Evolutionary conservation across 768 basidiomycete species (phyloP).

Genomic region (Boletellus sp.): DNA sequence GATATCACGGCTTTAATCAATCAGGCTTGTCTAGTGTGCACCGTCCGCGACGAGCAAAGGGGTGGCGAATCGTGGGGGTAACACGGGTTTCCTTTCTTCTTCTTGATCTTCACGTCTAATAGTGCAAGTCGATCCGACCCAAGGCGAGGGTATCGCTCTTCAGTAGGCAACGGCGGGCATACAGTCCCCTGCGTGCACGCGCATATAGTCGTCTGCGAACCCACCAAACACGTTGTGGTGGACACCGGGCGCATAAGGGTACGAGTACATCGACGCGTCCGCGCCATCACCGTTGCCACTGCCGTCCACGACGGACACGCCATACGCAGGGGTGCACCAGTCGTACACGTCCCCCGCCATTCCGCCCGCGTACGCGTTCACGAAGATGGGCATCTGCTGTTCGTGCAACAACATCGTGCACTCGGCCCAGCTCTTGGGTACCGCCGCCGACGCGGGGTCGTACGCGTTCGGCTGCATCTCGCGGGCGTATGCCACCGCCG

Average conservation of each 20-base stretch:
- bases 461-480: slow-evolving; percentile 6
- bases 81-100: too few relatives aligned
- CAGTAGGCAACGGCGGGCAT: slow-evolving; percentile 21
- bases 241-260: slow-evolving; percentile 7
- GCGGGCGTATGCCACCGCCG: slow-evolving; percentile 12
- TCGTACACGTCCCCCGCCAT: slow-evolving; percentile 13
- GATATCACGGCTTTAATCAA: too few relatives aligned
- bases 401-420: slow-evolving; percentile 9
- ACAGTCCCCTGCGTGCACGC: slow-evolving; percentile 14
- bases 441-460: slow-evolving; percentile 11
- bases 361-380: slow-evolving; percentile 23
- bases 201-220: slow-evolving; percentile 14
- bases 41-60: too few relatives aligned
- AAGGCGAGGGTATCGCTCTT: background rate
- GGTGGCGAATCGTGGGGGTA: too few relatives aligned
- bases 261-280: background rate
- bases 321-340: slow-evolving; percentile 25
- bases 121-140: too few relatives aligned
- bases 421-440: slow-evolving; percentile 29
- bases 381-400: slow-evolving; percentile 26
- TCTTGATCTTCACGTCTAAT: too few relatives aligned
- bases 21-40: too few relatives aligned
- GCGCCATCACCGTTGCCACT: background rate
- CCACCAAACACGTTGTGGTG: slow-evolving; percentile 5
- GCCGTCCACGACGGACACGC: slow-evolving; percentile 2